Percentiles rank a stretch among this genome's conserved stretches.
These are phyloP conservation scores for Globisporangium heterothallicum DNA, from an alignment of 352 stramenopile genomes.

Conservation along the genomic window DNA sequence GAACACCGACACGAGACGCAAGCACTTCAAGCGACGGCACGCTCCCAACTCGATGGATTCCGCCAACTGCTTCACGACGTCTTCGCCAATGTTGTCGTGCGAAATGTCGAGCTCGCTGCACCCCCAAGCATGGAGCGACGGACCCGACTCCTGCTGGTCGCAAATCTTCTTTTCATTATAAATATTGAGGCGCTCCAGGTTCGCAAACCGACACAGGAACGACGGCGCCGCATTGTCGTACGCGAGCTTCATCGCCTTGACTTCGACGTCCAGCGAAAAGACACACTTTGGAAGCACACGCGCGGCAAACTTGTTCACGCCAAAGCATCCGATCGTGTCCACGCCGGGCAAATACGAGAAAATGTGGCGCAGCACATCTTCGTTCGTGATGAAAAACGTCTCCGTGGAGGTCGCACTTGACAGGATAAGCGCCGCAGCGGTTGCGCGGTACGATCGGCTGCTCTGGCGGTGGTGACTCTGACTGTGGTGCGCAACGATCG, in stretches of 20 bases:
- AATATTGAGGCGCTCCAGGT: conserved; percentile 34
- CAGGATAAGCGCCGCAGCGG: background rate
- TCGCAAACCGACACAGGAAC: conserved; percentile 41
- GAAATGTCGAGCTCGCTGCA: conserved; percentile 52
- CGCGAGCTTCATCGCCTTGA: conserved; percentile 28
- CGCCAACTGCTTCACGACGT: conserved; percentile 40
- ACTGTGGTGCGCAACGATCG: background rate
- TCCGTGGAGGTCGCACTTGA: conserved; percentile 16
- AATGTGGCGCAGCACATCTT: conserved; percentile 60
- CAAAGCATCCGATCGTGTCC: conserved; percentile 56
- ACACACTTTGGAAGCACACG: conserved; percentile 52
- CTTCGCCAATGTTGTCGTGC: conserved; percentile 52
- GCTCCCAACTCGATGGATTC: conserved; percentile 25
- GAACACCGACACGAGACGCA: conserved; percentile 69
- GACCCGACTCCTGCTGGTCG: conserved; percentile 5
- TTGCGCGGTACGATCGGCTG: background rate
- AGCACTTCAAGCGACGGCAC: conserved; percentile 37
- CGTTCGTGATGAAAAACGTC: conserved; percentile 63
- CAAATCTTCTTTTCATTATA: conserved; percentile 24
- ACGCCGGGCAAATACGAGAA: conserved; percentile 63
- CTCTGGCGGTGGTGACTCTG: conserved; percentile 6
- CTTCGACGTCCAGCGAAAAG: conserved; percentile 40
- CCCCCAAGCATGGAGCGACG: conserved; percentile 55
- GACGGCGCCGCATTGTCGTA: conserved; percentile 15
- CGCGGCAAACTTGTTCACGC: conserved; percentile 60